Percentiles rank a stretch among this genome's conserved stretches.
Conservation (phyloP, 225 moss, liverwort and hornwort genomes). For the Neckera pumila region DNA sequence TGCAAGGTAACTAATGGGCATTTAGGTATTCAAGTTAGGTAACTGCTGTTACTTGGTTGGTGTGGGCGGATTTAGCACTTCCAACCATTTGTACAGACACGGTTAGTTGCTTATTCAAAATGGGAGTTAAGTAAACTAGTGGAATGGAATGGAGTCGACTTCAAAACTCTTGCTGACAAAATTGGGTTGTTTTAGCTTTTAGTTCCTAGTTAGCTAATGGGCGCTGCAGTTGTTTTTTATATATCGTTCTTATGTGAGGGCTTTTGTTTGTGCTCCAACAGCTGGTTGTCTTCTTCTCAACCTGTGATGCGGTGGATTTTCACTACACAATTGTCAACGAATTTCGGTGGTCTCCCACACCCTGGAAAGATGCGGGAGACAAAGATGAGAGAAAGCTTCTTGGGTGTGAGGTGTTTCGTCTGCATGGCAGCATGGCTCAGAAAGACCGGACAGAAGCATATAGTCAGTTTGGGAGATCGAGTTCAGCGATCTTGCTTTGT, state of each 20-base stretch:
- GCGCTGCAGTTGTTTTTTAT: background rate
- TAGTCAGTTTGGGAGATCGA: conserved; percentile 65
- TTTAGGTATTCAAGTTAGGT: background rate
- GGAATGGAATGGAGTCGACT: background rate
- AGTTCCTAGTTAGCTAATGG: background rate
- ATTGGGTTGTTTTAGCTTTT: background rate
- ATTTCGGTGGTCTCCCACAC: conserved; percentile 53
- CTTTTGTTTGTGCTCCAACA: conserved; percentile 3
- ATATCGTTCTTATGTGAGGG: background rate
- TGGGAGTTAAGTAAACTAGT: background rate
- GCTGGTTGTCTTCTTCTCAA: conserved; percentile 77
- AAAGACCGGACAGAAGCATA: conserved; percentile 84
- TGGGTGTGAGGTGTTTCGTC: conserved; percentile 54
- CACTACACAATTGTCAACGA: conserved; percentile 50
- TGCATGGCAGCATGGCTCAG: conserved; percentile 94
- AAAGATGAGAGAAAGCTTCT: conserved; percentile 39
- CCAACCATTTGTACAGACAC: background rate
- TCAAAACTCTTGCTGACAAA: background rate
- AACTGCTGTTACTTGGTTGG: background rate
- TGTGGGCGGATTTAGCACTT: background rate
- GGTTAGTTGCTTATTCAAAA: background rate
- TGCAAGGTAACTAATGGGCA: background rate
- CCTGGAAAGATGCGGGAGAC: conserved; percentile 42
- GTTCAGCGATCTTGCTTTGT: conserved; percentile 69
- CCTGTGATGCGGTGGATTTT: conserved; percentile 99